Percentiles rank a stretch among this genome's conserved stretches.
These are phyloP conservation scores for Parietichytrium sp. DNA, from an alignment of 108 stramenopile genomes.

Conservation along the genomic window DNA sequence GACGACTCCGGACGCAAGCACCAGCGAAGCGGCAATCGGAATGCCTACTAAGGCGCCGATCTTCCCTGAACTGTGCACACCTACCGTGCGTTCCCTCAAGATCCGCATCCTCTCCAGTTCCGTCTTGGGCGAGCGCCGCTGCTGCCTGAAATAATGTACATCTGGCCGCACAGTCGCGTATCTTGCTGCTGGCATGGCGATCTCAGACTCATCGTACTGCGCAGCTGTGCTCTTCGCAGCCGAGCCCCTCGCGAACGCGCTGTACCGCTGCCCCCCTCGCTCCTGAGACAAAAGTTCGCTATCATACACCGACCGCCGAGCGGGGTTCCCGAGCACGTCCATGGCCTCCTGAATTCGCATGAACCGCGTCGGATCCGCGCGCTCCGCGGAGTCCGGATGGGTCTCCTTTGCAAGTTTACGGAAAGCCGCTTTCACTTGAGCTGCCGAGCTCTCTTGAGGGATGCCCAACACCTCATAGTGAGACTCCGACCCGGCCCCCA, in stretches of 20 bases:
- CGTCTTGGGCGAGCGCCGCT: background rate
- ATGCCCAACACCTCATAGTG: constrained; percentile 36
- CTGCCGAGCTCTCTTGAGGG: background rate
- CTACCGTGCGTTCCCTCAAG: too few species aligned
- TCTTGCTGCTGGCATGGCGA: background rate
- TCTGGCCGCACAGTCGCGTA: background rate
- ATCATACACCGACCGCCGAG: background rate
- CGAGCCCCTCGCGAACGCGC: background rate
- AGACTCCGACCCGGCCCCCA: too few species aligned
- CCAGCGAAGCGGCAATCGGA: too few species aligned
- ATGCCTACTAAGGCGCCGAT: too few species aligned
- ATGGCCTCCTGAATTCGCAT: constrained; percentile 15
- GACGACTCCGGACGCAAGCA: too few species aligned
- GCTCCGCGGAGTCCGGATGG: background rate
- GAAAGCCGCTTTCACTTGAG: constrained; percentile 10
- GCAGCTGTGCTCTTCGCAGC: background rate
- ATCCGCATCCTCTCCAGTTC: background rate
- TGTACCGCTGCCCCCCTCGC: background rate
- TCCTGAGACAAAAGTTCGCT: background rate
- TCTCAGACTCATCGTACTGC: background rate
- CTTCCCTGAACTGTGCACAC: too few species aligned
- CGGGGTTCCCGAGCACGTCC: background rate
- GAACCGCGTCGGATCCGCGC: background rate
- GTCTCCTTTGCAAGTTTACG: background rate
- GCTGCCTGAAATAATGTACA: background rate